Evolutionary conservation across 805 yeast species (phyloP), one percentile per base, ranked within the genome.

Genomic region (Candida michaelii): DNA sequence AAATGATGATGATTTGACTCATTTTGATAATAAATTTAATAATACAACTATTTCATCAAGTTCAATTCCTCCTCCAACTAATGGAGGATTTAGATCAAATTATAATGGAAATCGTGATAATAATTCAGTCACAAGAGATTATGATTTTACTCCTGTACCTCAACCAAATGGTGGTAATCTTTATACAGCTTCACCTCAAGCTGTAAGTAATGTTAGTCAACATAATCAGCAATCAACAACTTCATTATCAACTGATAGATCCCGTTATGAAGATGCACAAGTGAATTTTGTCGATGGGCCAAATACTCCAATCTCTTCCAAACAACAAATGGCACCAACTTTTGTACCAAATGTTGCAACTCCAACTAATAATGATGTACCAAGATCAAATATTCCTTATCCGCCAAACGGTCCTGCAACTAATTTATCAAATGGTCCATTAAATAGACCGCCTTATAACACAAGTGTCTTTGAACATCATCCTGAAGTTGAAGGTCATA

Each of bases 401-500:
- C 30, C 56, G 49, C 31, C 40, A 10, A 30, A 39, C 30, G 46
- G 48, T 11, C 49, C 55, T 17, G 5, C 8, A 29, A 29, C 29
- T 25, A 21, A 7, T n/a, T n/a, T n/a, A n/a, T n/a, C 6, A 29
- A 29, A 29, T 29, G 34, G 23, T 37, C 27, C 55, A 50, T 42
- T 52, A 32, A 49, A 54, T 37, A 50, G 49, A 36, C 52, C 56
- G 23, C 48, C 51, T 19, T 49, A 49, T 36, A 29, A 29, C 12
- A 40, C 42, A 30, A 65, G 70, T 30, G 74, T 69, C 3, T 70
- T 70, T 49, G 73, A 69, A 46, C 74, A 69, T 44, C 75, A 69
- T 45, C 71, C 74, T 2, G 65, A 59, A 45, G 74, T 69, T 3
- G 74, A 70, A 43, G 75, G 75, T 11, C 74, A 70, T 52, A 63